Percentiles rank a stretch among this genome's conserved stretches.
phyloP scores from a whole-genome alignment of 139 green algal species.

The Chlorella sp. region DNA sequence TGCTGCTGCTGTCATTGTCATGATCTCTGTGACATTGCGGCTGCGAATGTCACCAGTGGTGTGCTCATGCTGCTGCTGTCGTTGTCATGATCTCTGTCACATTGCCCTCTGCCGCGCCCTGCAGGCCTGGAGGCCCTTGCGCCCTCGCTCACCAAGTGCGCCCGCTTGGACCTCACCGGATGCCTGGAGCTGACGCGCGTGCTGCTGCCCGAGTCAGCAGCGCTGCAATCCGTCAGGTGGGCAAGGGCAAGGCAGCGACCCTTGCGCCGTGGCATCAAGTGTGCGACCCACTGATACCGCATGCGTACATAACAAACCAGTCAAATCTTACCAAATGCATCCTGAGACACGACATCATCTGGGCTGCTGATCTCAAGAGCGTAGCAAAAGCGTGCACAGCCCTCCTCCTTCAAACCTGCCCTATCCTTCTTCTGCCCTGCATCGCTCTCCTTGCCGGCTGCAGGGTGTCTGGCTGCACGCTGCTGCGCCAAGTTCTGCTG shows the following conservation, averaged over 20 bases:
- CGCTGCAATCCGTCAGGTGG: slow-evolving; percentile 11
- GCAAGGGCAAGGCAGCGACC: background rate
- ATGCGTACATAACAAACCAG: too few species aligned
- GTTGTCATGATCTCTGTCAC: background rate
- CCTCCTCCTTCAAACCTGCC: too few species aligned
- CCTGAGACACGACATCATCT: too few species aligned
- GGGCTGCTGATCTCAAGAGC: too few species aligned
- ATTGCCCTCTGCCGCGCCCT: too few species aligned
- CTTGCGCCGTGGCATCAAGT: background rate
- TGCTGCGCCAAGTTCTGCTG: slow-evolving; percentile 34
- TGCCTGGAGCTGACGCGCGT: slow-evolving; percentile 18
- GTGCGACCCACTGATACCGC: background rate
- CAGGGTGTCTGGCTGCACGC: slow-evolving; percentile 16
- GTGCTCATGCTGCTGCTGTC: background rate
- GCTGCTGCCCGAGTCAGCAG: slow-evolving; percentile 19
- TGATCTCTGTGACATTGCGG: too few species aligned
- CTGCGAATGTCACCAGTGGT: too few species aligned
- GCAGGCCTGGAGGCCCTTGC: slow-evolving; percentile 23
- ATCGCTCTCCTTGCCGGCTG: background rate
- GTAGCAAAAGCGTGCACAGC: too few species aligned
- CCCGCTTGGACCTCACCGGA: slow-evolving; percentile 19
- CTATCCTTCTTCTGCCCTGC: too few species aligned
- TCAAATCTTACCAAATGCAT: too few species aligned
- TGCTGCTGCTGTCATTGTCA: background rate
- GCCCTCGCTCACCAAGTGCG: background rate